These are phyloP conservation scores for Rhizoclosmatium globosum DNA, from an alignment of 192 early-diverging fungal genomes.

Conservation along the genomic window DNA sequence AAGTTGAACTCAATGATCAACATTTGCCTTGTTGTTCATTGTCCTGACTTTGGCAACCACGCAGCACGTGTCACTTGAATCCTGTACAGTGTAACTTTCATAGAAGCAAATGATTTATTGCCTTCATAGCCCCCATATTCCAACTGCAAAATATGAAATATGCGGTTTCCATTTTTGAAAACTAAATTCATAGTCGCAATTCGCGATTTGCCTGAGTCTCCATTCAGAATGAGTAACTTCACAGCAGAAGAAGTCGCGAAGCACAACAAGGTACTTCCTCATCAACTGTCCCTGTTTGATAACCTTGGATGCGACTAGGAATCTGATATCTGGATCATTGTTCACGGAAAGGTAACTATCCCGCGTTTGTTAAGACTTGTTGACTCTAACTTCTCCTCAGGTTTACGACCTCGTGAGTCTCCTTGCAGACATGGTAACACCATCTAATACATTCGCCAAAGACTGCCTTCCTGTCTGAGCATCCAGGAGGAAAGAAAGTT, in stretches of 20 bases:
- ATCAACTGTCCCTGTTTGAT: not conserved
- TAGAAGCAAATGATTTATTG: too few relatives aligned
- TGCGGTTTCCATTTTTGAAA: not conserved
- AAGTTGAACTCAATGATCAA: too few relatives aligned
- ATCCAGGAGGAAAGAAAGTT: constrained; percentile 61
- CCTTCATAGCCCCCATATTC: not conserved
- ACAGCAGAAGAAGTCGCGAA: constrained; percentile 28
- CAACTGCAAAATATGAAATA: not conserved
- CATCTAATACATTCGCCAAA: not conserved
- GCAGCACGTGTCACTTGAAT: too few relatives aligned
- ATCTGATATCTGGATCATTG: constrained; percentile 38
- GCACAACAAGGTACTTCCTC: constrained; percentile 33
- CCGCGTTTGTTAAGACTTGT: not conserved
- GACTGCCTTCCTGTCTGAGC: constrained; percentile 45
- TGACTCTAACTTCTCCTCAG: not conserved
- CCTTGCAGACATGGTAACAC: too few relatives aligned
- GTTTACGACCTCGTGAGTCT: constrained; percentile 37
- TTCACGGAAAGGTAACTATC: constrained; percentile 39
- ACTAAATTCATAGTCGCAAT: not conserved
- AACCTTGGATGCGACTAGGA: constrained; percentile 18
- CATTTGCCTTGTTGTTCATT: too few relatives aligned
- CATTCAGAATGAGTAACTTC: too few relatives aligned
- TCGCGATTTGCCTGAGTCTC: not conserved
- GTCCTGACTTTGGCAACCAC: too few relatives aligned
- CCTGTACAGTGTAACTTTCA: too few relatives aligned